Conservation (phyloP, 2,329 filamentous ascomycete genomes). For the Exophiala viscosa region DNA sequence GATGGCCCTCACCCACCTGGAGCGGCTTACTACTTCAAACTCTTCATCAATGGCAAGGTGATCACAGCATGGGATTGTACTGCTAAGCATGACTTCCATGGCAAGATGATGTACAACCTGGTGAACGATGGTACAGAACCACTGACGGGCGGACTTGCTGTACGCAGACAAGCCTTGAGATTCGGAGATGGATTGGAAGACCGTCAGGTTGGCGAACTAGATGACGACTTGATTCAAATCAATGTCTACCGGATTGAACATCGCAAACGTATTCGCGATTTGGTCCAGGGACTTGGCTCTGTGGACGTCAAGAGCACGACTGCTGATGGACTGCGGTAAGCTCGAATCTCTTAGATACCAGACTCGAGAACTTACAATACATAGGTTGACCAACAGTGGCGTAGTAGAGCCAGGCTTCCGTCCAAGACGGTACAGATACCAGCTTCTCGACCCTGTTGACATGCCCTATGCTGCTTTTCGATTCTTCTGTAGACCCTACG, state of each 20-base stretch:
- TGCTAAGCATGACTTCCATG: conserved; percentile 25
- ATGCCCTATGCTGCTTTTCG: conserved; percentile 47
- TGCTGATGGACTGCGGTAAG: conserved; percentile 18
- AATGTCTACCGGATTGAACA: conserved; percentile 26
- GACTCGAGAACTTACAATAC: background rate
- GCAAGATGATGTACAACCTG: conserved; percentile 28
- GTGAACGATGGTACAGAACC: conserved; percentile 11
- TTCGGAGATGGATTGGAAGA: conserved; percentile 19
- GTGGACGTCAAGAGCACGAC: conserved; percentile 1
- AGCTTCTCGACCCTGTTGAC: conserved; percentile 48
- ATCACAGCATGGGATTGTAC: conserved; percentile 27
- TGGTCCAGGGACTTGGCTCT: conserved; percentile 8
- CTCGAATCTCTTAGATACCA: background rate
- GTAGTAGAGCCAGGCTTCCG: conserved; percentile 23
- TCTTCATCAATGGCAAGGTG: conserved; percentile 19
- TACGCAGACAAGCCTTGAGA: conserved; percentile 20
- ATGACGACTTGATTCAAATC: conserved; percentile 26
- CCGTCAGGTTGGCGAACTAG: background rate
- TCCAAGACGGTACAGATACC: conserved; percentile 42
- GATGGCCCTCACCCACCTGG: conserved; percentile 28
- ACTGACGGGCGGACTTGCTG: conserved; percentile 5
- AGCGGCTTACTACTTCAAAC: conserved; percentile 27
- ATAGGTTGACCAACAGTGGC: conserved; percentile 24
- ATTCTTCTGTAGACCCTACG: conserved; percentile 23
- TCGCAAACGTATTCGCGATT: conserved; percentile 15